These are phyloP conservation scores for Trichosporon ovoides DNA, from an alignment of 1,284 basidiomycete genomes.

Conservation along the genomic window DNA sequence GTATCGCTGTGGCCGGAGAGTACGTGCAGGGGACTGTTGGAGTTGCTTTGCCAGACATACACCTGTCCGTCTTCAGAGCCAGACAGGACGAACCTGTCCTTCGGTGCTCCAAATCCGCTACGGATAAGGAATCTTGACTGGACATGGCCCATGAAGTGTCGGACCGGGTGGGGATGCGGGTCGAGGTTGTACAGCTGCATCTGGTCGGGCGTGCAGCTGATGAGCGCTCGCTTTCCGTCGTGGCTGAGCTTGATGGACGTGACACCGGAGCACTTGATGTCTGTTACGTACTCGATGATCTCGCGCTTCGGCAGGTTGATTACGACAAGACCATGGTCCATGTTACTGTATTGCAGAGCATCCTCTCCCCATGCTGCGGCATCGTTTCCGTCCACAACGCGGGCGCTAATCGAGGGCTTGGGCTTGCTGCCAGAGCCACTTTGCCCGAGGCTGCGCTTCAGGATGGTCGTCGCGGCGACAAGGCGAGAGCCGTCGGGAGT, in stretches of 20 bases:
- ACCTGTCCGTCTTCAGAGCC: slow-evolving; percentile 92
- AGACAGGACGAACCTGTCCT: slow-evolving; percentile 82
- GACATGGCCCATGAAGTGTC: slow-evolving; percentile 74
- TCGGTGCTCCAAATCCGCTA: slow-evolving; percentile 88
- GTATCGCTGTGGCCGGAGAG: slow-evolving; percentile 78
- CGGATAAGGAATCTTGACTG: slow-evolving; percentile 79
- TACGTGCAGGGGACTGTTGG: slow-evolving; percentile 72
- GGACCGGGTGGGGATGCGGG: slow-evolving; percentile 59
- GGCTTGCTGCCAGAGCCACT: slow-evolving; percentile 22
- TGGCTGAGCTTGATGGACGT: slow-evolving; percentile 82
- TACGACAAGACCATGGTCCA: slow-evolving; percentile 38
- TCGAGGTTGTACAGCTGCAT: slow-evolving; percentile 79
- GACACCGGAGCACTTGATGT: slow-evolving; percentile 50
- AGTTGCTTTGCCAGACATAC: slow-evolving; percentile 92
- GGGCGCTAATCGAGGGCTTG: slow-evolving; percentile 37
- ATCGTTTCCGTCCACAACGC: slow-evolving; percentile 7
- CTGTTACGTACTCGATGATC: slow-evolving; percentile 32
- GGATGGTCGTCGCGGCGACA: slow-evolving; percentile 68
- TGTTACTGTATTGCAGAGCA: slow-evolving; percentile 32
- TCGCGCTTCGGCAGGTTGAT: slow-evolving; percentile 37
- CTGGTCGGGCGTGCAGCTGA: slow-evolving; percentile 83
- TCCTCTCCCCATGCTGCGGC: slow-evolving; percentile 3
- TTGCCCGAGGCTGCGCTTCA: slow-evolving; percentile 47
- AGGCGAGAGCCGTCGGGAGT: slow-evolving; percentile 78
- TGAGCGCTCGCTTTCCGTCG: slow-evolving; percentile 78